Percentiles rank a stretch among this genome's conserved stretches.
These are phyloP conservation scores for Hymenoscyphus linearis DNA, from an alignment of 2,329 filamentous ascomycete species.

Conservation along the genomic window DNA sequence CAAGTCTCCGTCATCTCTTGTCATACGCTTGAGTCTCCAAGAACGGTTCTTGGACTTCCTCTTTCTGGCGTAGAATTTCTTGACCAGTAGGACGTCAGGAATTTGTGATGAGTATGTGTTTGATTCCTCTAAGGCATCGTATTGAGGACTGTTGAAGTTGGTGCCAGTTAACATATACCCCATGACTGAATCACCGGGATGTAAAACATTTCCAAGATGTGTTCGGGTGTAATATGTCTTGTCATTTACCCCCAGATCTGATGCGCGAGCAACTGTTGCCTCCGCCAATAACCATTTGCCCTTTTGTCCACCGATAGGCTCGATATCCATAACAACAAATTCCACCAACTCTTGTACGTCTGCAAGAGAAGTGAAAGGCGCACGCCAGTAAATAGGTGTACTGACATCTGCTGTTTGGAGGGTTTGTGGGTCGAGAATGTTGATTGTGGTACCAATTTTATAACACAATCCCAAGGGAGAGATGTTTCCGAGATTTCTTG, in stretches of 20 bases:
- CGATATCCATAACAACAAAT: conserved; percentile 93
- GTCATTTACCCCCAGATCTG: conserved; percentile 82
- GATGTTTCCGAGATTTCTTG: conserved; percentile 84
- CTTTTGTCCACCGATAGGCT: conserved; percentile 66
- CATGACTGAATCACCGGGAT: conserved; percentile 86
- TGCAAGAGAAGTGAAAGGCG: conserved; percentile 77
- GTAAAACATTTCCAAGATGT: conserved; percentile 79
- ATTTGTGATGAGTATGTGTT: conserved; percentile 72
- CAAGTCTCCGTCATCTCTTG: conserved; percentile 81
- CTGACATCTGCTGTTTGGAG: conserved; percentile 86
- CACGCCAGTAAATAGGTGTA: conserved; percentile 80
- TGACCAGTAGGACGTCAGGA: conserved; percentile 90
- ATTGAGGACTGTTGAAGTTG: conserved; percentile 87
- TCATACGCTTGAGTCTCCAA: conserved; percentile 95
- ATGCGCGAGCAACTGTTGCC: conserved; percentile 78
- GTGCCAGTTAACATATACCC: conserved; percentile 88
- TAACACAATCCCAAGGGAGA: conserved; percentile 80
- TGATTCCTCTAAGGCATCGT: conserved; percentile 75
- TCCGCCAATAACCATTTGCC: conserved; percentile 84
- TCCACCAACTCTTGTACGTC: conserved; percentile 83
- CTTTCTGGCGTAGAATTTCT: conserved; percentile 89
- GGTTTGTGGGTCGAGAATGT: conserved; percentile 83
- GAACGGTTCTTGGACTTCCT: conserved; percentile 78
- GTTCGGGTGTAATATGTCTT: conserved; percentile 85
- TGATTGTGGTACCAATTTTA: conserved; percentile 82